Conservation (phyloP, 2,329 filamentous ascomycete species). For the Aspergillus bombycis region DNA sequence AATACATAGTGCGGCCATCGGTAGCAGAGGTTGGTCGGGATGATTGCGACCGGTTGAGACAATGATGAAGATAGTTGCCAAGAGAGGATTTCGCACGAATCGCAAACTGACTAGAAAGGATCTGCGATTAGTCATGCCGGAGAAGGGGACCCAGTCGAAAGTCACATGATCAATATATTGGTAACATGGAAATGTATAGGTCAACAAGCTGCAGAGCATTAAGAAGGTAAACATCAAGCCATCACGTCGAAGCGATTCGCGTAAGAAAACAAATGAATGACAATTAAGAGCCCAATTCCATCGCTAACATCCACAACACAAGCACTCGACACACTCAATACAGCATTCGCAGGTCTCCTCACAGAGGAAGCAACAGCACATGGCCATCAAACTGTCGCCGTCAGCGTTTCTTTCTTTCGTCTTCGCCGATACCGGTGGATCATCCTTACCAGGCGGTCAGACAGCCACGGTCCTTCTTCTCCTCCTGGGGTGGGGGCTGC, state of each 20-base stretch:
- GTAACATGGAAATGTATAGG: constrained; percentile 1
- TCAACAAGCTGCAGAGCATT: background rate
- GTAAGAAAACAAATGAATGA: background rate
- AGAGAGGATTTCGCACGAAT: background rate
- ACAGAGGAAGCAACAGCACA: constrained; percentile 21
- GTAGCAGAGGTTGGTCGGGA: background rate
- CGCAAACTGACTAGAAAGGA: no score
- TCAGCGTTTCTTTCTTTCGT: background rate
- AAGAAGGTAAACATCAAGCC: constrained; percentile 4
- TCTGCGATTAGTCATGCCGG: background rate
- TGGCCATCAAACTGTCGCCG: constrained; percentile 11
- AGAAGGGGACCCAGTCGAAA: background rate
- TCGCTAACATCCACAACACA: constrained; percentile 12
- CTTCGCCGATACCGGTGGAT: background rate
- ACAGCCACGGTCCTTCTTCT: constrained; percentile 17
- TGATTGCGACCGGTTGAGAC: background rate
- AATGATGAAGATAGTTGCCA: background rate
- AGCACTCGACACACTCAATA: constrained; percentile 11
- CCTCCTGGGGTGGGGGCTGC: constrained; percentile 15
- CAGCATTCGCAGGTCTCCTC: constrained; percentile 17
- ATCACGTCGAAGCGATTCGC: background rate
- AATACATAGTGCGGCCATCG: background rate
- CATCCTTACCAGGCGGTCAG: constrained; percentile 12
- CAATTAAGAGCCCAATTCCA: background rate
- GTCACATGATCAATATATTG: constrained; percentile 3